A percentile compares a stretch with the other conserved stretches of the same genome.
Evolutionary conservation across 345 rosid species (phyloP).

Genomic region (Linum usitatissimum): DNA sequence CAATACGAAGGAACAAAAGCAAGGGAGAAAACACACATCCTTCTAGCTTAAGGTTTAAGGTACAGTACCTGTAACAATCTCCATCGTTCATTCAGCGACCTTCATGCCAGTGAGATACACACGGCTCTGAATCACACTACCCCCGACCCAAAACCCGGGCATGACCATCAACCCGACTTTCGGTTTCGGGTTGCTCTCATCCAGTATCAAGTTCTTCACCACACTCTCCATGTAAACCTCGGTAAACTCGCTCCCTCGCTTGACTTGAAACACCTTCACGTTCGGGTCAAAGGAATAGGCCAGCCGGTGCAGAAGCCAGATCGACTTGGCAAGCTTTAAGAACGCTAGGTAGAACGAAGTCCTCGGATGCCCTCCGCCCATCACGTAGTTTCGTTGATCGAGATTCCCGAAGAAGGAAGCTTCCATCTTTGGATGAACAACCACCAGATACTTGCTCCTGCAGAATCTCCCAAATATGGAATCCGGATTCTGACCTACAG

Average conservation of each 20-base stretch:
- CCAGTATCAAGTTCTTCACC: constrained; percentile 47
- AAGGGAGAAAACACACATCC: not conserved
- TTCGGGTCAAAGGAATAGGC: constrained; percentile 61
- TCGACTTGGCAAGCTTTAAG: constrained; percentile 58
- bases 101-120: constrained; percentile 66
- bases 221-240: constrained; percentile 76
- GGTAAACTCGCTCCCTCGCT: constrained; percentile 56
- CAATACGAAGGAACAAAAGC: not conserved
- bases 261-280: constrained; percentile 57
- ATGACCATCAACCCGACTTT: constrained; percentile 66
- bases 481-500: constrained; percentile 65
- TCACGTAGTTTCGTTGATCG: constrained; percentile 58
- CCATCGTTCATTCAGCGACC: constrained; percentile 38
- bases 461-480: constrained; percentile 63
- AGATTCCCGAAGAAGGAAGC: constrained; percentile 77
- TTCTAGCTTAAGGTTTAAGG: not conserved
- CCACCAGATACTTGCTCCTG: constrained; percentile 49
- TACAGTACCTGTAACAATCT: not conserved
- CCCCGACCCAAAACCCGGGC: constrained; percentile 80
- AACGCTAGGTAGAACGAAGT: constrained; percentile 69
- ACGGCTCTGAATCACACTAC: constrained; percentile 60
- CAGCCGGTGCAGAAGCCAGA: constrained; percentile 74
- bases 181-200: constrained; percentile 43
- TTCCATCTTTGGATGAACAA: constrained; percentile 80
- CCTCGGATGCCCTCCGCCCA: constrained; percentile 74